phyloP scores from a whole-genome alignment of 768 basidiomycete species.

The Leucocoprinus birnbaumii region DNA sequence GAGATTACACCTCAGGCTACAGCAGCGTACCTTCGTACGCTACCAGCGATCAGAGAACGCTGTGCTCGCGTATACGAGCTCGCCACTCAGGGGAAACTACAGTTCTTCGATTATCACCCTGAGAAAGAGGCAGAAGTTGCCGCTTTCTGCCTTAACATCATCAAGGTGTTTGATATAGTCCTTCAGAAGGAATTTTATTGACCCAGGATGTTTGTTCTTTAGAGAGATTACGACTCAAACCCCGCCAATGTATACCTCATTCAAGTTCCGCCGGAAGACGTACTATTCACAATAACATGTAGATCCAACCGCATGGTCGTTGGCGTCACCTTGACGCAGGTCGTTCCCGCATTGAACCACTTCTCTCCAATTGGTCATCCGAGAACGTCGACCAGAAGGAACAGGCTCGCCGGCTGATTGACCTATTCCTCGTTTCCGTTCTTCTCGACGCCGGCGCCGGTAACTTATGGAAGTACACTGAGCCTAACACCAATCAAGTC shows the following conservation, averaged over 20 bases:
- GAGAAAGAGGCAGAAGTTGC: slow-evolving; percentile 69
- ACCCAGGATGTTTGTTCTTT: neutral
- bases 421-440: slow-evolving; percentile 89
- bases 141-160: slow-evolving; percentile 72
- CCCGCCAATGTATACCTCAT: slow-evolving; percentile 40
- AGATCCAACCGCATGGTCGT: slow-evolving; percentile 87
- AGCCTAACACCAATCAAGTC: slow-evolving; percentile 46
- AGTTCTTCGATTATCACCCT: slow-evolving; percentile 86
- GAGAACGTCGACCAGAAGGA: slow-evolving; percentile 48
- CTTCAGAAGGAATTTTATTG: neutral
- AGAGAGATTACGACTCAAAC: slow-evolving; percentile 12
- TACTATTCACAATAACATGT: neutral
- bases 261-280: neutral
- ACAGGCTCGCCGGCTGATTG: slow-evolving; percentile 72
- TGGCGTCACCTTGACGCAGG: slow-evolving; percentile 88
- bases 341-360: slow-evolving; percentile 38
- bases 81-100: slow-evolving; percentile 67
- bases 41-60: slow-evolving; percentile 87
- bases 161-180: slow-evolving; percentile 49
- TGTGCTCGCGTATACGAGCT: slow-evolving; percentile 78
- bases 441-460: slow-evolving; percentile 95
- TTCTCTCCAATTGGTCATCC: slow-evolving; percentile 56
- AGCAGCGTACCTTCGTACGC: slow-evolving; percentile 74
- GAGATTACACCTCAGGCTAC: slow-evolving; percentile 18
- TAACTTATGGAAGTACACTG: slow-evolving; percentile 73